Base-by-base conservation (phyloP, 2,329 filamentous ascomycete genomes). In the Sporothrix protearum region DNA sequence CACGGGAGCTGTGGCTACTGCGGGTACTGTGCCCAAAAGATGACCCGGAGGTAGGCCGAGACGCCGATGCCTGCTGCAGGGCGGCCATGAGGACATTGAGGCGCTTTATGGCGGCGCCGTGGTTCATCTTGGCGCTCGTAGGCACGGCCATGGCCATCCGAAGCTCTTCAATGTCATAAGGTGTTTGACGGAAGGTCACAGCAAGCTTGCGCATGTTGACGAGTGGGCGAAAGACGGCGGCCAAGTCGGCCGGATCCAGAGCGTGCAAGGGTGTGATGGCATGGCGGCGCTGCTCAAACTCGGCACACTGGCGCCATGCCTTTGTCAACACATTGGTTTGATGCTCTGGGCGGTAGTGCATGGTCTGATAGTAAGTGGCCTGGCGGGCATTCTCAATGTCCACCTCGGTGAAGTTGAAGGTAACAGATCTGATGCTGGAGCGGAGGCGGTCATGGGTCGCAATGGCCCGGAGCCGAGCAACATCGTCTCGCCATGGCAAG, bases 401-500 rank as follows among this genome's bases (percentile, higher is more conserved):
- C 57, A 84, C 74, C 64, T 82, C 80, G 71, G 82, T 78, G 69
- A 86, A 80, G 75, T 84, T 84, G 75, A 86, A 80, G 71, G 80
- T 82, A 73, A 85, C 76, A 25, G 81, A 80, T 36, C 79, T 78
- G 76, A 86, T 82, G 72, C 78, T 80, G 57, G 76, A 76, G 68
- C 81, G 80, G 42, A 85, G 80, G 6, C 80, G 81, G 51, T 81
- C 79, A 73, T 84, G 79, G 69, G 77, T 76, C 19, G 84, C 82
- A 71, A 86, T 83, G 66, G 77, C 78, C 71, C 82, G 79, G 25
- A 86, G 79, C 19, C 83, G 80, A 59, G 79, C 77, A 55, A 83
- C 79, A 74, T 86, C 84, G 75, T 83, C 79, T 69, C 81, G 80
- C 81, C 83, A 85, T 68, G 80, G 80, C 61, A 84, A 76, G 22